Evolutionary conservation across 257 asterid genomes (phyloP).

Genomic region (Fraxinus excelsior): DNA sequence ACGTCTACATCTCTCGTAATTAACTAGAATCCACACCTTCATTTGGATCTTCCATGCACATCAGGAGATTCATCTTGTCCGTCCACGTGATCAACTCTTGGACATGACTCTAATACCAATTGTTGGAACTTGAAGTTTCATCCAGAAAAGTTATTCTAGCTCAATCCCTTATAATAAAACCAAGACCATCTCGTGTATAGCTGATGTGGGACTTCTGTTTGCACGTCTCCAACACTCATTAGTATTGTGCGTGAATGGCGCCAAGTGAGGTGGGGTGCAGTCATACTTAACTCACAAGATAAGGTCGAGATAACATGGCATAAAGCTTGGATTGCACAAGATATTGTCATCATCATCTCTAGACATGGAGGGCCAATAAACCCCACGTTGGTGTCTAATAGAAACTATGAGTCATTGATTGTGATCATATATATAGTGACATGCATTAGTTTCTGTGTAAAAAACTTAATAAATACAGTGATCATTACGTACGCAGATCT

Average conservation of each 20-base stretch:
- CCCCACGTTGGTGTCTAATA: conserved; percentile 31
- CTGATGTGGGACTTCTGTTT: neutral
- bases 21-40: neutral
- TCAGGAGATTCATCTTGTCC: neutral
- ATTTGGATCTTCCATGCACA: neutral
- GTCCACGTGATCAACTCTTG: neutral
- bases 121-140: neutral
- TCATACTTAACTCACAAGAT: neutral
- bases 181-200: neutral
- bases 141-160: neutral
- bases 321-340: conserved; percentile 29
- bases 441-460: neutral
- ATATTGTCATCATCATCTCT: conserved; percentile 42
- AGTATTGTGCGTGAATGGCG: neutral
- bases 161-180: neutral
- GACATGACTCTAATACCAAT: too few species aligned
- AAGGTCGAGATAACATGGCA: neutral
- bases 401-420: conserved; percentile 25
- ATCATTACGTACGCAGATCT: neutral
- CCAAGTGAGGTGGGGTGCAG: neutral
- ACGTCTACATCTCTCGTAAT: too few species aligned
- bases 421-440: conserved; percentile 12
- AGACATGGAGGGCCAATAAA: conserved; percentile 41
- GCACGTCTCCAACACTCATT: neutral
- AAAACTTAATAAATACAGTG: neutral